Conservation (phyloP, 495 filamentous ascomycete genomes). For the Podospora pseudocomata region DNA sequence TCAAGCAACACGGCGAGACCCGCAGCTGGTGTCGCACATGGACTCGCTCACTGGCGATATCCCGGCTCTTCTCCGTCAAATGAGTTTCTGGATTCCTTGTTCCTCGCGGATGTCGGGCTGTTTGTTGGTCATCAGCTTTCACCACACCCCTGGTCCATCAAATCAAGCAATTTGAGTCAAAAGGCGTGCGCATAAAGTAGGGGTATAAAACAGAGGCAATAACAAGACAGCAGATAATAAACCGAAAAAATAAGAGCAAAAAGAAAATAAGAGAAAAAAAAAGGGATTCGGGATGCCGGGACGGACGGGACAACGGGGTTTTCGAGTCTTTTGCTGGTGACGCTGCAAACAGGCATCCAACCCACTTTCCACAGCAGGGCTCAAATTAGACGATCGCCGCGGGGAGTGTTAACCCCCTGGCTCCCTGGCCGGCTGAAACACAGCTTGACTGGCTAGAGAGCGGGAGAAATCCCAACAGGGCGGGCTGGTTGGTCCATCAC, state of each 20-base stretch:
- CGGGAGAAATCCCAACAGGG: conserved; percentile 1
- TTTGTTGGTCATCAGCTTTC: neutral
- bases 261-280: neutral
- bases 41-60: conserved; percentile 10
- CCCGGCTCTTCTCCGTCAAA: conserved; percentile 1
- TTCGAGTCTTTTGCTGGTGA: conserved; percentile 15
- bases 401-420: conserved; percentile 18
- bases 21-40: conserved; percentile 32
- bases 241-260: neutral
- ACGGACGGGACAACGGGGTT: conserved; percentile 13
- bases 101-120: neutral
- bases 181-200: conserved; percentile 2
- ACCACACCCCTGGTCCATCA: neutral
- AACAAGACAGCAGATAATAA: neutral
- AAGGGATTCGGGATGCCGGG: neutral
- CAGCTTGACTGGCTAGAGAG: conserved; percentile 26
- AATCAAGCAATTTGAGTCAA: neutral
- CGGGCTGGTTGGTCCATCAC: neutral
- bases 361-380: conserved; percentile 16
- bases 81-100: neutral
- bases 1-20: conserved; percentile 16
- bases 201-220: neutral
- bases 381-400: conserved; percentile 32
- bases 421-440: conserved; percentile 32
- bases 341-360: conserved; percentile 19